These are phyloP conservation scores for Phaeoacremonium minimum DNA, from an alignment of 2,329 filamentous ascomycete genomes.

Conservation along the genomic window DNA sequence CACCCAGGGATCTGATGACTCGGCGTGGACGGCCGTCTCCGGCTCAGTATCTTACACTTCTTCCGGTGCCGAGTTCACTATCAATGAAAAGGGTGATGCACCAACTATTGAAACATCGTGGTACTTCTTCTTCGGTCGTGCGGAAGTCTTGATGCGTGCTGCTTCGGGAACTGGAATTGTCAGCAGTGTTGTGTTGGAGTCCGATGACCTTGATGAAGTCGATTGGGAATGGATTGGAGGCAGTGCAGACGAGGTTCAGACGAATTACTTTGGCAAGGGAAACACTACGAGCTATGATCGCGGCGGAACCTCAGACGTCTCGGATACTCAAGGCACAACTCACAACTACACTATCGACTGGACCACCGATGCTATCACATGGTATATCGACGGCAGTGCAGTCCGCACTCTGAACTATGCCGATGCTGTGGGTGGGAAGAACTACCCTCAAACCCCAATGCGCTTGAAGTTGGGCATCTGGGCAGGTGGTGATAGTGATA, in stretches of 20 bases:
- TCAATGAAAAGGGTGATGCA: conserved; percentile 49
- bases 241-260: conserved; percentile 65
- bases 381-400: conserved; percentile 58
- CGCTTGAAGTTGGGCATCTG: conserved; percentile 67
- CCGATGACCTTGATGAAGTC: conserved; percentile 75
- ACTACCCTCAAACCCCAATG: conserved; percentile 72
- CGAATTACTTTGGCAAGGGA: conserved; percentile 78
- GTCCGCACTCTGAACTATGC: conserved; percentile 58
- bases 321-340: conserved; percentile 41
- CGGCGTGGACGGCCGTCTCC: conserved; percentile 17
- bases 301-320: conserved; percentile 51
- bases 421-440: conserved; percentile 52
- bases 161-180: conserved; percentile 72
- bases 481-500: conserved; percentile 54
- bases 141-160: conserved; percentile 66
- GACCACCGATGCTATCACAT: conserved; percentile 59
- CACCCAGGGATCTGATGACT: conserved; percentile 52
- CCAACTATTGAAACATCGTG: conserved; percentile 65
- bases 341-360: conserved; percentile 69
- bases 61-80: conserved; percentile 39
- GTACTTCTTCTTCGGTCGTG: conserved; percentile 82
- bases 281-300: conserved; percentile 63
- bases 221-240: conserved; percentile 82
- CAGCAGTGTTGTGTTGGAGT: conserved; percentile 71
- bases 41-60: conserved; percentile 17